Evolutionary conservation across 1,139 yeast species (phyloP).

Genomic region (Pneumocystis carinii): DNA sequence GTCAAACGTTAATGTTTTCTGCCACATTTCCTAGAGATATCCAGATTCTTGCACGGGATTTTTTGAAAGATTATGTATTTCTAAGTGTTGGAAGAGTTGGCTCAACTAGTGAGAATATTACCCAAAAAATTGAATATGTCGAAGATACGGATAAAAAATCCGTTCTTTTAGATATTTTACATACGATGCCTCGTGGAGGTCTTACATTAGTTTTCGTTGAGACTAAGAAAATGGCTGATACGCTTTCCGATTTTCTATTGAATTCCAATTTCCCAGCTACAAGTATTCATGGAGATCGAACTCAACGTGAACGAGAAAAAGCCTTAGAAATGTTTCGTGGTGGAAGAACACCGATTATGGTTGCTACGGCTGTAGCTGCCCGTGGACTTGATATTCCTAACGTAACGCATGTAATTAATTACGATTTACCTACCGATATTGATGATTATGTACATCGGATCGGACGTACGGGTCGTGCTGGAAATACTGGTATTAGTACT

Average conservation of each 20-base stretch:
- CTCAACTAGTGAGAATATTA: constrained; percentile 92
- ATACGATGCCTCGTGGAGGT: constrained; percentile 56
- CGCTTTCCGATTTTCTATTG: constrained; percentile 79
- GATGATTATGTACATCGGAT: constrained; percentile 98
- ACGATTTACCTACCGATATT: constrained; percentile 88
- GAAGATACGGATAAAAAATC: constrained; percentile 93
- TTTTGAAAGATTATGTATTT: constrained; percentile 88
- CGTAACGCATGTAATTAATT: constrained; percentile 93
- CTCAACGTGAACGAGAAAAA: constrained; percentile 94
- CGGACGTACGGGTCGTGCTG: constrained; percentile 99
- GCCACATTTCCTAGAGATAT: constrained; percentile 98
- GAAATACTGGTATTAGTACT: constrained; percentile 95
- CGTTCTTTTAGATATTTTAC: constrained; percentile 73
- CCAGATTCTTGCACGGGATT: constrained; percentile 92
- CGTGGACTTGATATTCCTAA: constrained; percentile 99
- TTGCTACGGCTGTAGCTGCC: constrained; percentile 97
- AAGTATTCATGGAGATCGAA: constrained; percentile 97
- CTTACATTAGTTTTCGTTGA: constrained; percentile 91
- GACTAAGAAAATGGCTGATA: constrained; percentile 97
- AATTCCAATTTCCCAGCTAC: constrained; percentile 90
- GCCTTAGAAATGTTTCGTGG: constrained; percentile 79
- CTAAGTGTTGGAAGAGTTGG: constrained; percentile 97
- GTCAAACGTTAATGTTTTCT: constrained; percentile 96
- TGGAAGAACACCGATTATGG: constrained; percentile 82
- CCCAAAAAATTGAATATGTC: constrained; percentile 83